Base-by-base conservation (phyloP, 768 basidiomycete species). In the Boletellus sp. region DNA sequence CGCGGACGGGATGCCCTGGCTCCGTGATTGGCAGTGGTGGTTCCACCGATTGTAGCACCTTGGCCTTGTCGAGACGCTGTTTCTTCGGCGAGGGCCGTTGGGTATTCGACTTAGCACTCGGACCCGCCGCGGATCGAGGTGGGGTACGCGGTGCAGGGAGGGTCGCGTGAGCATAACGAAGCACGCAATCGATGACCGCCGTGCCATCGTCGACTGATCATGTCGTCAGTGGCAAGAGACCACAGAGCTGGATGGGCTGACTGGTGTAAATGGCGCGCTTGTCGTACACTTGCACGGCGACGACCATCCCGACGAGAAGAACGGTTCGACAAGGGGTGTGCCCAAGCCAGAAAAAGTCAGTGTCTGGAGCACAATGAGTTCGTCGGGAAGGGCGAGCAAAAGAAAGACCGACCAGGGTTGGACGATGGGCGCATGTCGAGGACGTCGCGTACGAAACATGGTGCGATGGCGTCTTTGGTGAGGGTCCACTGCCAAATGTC, bases 121-220 rank as follows among this genome's bases (percentile, higher is more conserved):
- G 26, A 31, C 39, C 43, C n/a, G 48, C 24, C 1, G 26, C 24
- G 19, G 31, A 41, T 53, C 46, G 63, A 15, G 47, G 48, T 1
- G 46, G 36, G 15, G 48, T 41, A n/a, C 43, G 59, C 4, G 32
- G 23, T 34, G 38, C 36, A 1, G 59, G 53, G 10, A 63, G 61
- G 20, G 65, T 54, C 6, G 66, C 63, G 36, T 71, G 69, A 22
- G 66, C 63, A 36, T 71, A 69, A 20, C 69, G 72, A 59, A 80
- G 76, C 3, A 71, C 60, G 58, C 88, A 90, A 40, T 90, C 87
- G 22, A 91, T 73, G 4, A 85, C 81, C 24, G 72, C 81, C 2
- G 87, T 85, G 6, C 87, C 86, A 56, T 91, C 89, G 59, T 91
- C 89, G 51, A 90, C 86, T 90, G 45, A 24, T 6, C 17, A 42